Evolutionary conservation across 164 flowering plant species (phyloP), one percentile per base, ranked within the genome.

Genomic region (Brasenia schreberi): DNA sequence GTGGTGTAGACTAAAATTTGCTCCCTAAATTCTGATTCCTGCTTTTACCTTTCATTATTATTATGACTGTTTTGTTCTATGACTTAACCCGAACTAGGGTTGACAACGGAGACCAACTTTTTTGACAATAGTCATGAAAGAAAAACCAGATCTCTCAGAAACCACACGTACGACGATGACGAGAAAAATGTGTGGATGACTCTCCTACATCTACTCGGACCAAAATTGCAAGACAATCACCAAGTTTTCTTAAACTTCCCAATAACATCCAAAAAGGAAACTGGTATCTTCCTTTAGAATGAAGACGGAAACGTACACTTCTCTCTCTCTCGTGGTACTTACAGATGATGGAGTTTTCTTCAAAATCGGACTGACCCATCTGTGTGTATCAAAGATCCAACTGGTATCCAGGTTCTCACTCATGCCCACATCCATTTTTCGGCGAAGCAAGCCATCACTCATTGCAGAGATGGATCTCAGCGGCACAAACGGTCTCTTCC

Each of bases 351-450:
- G 62, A 43, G 65, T 63, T 27, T 63, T 19, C 27, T 19, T 33
- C 63, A 61, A n/a, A 62, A 18, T 33, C 43, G 66, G 45, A 19
- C 23, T 19, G 10, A 61, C 63, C 63, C 63, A 61, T 45, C 19
- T 66, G 53, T 1, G 10, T n/a, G 23, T 5, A 9, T 4, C 39
- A 14, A 43, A 6, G 44, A 19, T 18, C 19, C 59, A 23, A 64
- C 33, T 43, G 14, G 33, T n/a, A 27, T 18, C 65, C 42, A 61
- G 62, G 44, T 56, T 59, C 64, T 61, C 43, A 59, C 6, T 7
- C 18, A 4, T 53, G 63, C 18, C 64, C 45, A 67, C 59, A 56
- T 45, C 52, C 43, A 58, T 56, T 19, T 60, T 72, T 64, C 39
- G 61, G 12, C 17, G 59, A 33, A 53, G 44, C 44, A 18, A 14